phyloP scores from a whole-genome alignment of 2,329 filamentous ascomycete species.

The Orbilia javanica region DNA sequence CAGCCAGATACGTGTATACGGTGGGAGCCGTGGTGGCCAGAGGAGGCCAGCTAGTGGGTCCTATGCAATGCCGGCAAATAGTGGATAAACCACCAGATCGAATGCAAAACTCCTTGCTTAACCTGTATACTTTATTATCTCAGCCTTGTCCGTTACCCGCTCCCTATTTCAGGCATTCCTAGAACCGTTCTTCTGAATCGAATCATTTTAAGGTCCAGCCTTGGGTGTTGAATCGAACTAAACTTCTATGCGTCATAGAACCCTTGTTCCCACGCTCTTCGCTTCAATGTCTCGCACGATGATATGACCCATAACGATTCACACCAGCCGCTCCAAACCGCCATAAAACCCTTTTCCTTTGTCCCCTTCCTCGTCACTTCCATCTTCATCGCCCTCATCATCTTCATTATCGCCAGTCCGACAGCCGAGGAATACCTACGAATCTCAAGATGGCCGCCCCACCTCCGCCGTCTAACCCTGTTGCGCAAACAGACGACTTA shows the following conservation, averaged over 20 bases:
- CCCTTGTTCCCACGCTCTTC: slow-evolving; percentile 7
- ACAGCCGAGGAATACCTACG: slow-evolving; percentile 31
- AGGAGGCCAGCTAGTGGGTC: too few relatives aligned
- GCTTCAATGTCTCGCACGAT: slow-evolving; percentile 23
- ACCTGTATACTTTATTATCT: not conserved
- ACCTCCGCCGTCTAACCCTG: slow-evolving; percentile 42
- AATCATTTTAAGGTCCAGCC: not conserved
- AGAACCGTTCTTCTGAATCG: not conserved
- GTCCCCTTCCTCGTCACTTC: slow-evolving; percentile 13
- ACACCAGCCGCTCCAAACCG: slow-evolving; percentile 16
- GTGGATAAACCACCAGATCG: not conserved
- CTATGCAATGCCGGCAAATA: too few relatives aligned
- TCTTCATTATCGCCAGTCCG: slow-evolving; percentile 26
- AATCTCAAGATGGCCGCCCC: slow-evolving; percentile 48
- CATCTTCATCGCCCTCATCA: slow-evolving; percentile 28
- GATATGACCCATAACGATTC: slow-evolving; percentile 39
- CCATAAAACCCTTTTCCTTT: slow-evolving; percentile 38
- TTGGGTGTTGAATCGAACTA: slow-evolving; percentile 9
- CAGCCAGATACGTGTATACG: too few relatives aligned
- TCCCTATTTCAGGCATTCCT: not conserved
- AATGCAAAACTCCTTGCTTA: not conserved
- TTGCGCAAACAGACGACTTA: slow-evolving; percentile 64
- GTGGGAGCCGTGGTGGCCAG: too few relatives aligned
- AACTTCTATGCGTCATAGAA: slow-evolving; percentile 24
- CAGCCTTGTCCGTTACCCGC: not conserved